phyloP scores from a whole-genome alignment of 75 land plant genomes.

The Ceratopteris richardii region DNA sequence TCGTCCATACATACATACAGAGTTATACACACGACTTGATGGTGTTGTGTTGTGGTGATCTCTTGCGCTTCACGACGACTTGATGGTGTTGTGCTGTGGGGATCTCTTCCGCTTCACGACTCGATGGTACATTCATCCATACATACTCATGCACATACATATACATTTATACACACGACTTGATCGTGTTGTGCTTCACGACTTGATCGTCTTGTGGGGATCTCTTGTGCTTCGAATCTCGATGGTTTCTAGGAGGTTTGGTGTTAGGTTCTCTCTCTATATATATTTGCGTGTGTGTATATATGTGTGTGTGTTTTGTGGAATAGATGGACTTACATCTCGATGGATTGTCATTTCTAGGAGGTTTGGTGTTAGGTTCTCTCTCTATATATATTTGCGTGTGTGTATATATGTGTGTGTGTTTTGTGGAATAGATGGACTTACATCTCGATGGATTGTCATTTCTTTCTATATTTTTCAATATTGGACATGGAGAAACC shows the following conservation, averaged over 20 bases:
- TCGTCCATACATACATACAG: background rate
- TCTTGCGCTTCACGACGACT: too few species aligned
- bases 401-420: background rate
- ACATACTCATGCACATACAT: background rate
- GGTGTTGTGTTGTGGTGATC: too few species aligned
- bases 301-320: background rate
- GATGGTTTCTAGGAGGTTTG: background rate
- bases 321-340: background rate
- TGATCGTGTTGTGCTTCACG: background rate
- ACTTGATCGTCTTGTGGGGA: background rate
- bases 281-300: background rate
- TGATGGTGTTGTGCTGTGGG: too few species aligned
- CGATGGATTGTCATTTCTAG: background rate
- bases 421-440: background rate
- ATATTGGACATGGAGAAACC: too few species aligned
- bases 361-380: background rate
- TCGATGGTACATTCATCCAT: background rate
- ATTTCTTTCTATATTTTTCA: too few species aligned
- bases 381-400: background rate
- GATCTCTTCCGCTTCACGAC: too few species aligned
- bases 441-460: background rate
- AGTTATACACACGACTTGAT: background rate
- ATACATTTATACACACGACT: background rate
- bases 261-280: too few species aligned
- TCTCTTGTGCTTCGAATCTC: too few species aligned